These are phyloP conservation scores for Saturnispora ahearnii DNA, from an alignment of 805 yeast species.

Conservation along the genomic window DNA sequence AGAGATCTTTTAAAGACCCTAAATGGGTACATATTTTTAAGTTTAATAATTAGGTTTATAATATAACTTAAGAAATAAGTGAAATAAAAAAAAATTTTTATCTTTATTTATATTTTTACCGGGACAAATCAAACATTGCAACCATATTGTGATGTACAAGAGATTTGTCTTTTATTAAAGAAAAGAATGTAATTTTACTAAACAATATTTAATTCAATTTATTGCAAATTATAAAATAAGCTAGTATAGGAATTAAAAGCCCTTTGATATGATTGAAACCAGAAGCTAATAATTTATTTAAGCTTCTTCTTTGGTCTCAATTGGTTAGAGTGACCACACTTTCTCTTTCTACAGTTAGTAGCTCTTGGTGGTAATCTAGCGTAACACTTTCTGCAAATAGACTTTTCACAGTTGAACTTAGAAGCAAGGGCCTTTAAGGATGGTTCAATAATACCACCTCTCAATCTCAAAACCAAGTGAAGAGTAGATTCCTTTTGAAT, in stretches of 20 bases:
- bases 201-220: too few species aligned
- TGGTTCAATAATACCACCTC: conserved; percentile 95
- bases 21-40: not conserved
- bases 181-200: too few species aligned
- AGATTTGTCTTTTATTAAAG: too few species aligned
- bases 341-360: conserved; percentile 99
- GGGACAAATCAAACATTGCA: too few species aligned
- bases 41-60: too few species aligned
- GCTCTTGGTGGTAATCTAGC: conserved; percentile 99
- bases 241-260: not conserved
- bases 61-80: too few species aligned
- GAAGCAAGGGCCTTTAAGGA: conserved; percentile 98
- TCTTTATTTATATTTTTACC: too few species aligned
- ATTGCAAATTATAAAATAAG: not conserved
- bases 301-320: conserved; percentile 99
- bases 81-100: too few species aligned
- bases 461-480: conserved; percentile 56
- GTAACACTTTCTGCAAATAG: conserved; percentile 99
- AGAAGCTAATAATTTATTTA: conserved; percentile 46
- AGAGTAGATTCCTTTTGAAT: conserved; percentile 82
- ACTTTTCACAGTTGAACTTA: conserved; percentile 99
- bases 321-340: conserved; percentile 99
- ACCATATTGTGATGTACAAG: too few species aligned
- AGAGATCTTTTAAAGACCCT: conserved; percentile 7
- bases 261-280: not conserved